A percentile compares a stretch with the other conserved stretches of the same genome.
Conservation (phyloP, 305 asterid genomes). For the Fraxinus dipetala region DNA sequence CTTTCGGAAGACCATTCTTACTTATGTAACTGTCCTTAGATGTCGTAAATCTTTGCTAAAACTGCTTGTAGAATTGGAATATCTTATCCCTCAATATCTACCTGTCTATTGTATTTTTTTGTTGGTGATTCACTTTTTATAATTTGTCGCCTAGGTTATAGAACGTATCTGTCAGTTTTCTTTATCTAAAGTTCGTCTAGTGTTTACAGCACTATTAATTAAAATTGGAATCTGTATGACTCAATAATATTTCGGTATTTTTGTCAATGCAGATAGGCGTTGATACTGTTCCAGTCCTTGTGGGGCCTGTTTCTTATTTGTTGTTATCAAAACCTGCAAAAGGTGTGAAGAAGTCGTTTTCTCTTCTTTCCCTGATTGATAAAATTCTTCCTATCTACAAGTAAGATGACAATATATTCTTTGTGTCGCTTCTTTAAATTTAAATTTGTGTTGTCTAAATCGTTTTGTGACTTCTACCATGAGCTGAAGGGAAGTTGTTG, state of each 20-base stretch:
- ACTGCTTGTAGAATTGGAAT: not conserved
- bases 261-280: constrained; percentile 48
- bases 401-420: constrained; percentile 35
- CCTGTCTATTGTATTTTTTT: not conserved
- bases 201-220: not conserved
- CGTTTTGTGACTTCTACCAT: constrained; percentile 19
- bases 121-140: not conserved
- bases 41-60: not conserved
- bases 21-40: not conserved
- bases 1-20: not conserved
- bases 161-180: not conserved
- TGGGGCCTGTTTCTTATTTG: constrained; percentile 63
- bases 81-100: not conserved
- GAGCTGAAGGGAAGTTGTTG: constrained; percentile 50
- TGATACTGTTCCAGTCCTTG: constrained; percentile 61
- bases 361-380: constrained; percentile 54
- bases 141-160: not conserved
- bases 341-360: constrained; percentile 50
- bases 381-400: constrained; percentile 64
- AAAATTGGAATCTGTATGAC: not conserved
- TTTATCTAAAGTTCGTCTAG: not conserved
- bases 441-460: constrained; percentile 4
- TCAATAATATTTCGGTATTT: constrained; percentile 6
- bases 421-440: not conserved
- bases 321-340: constrained; percentile 57